A percentile compares a stretch with the other conserved stretches of the same genome.
Conservation (phyloP, 2,329 filamentous ascomycete species). For the Paracorniculantispora psalliotae region DNA sequence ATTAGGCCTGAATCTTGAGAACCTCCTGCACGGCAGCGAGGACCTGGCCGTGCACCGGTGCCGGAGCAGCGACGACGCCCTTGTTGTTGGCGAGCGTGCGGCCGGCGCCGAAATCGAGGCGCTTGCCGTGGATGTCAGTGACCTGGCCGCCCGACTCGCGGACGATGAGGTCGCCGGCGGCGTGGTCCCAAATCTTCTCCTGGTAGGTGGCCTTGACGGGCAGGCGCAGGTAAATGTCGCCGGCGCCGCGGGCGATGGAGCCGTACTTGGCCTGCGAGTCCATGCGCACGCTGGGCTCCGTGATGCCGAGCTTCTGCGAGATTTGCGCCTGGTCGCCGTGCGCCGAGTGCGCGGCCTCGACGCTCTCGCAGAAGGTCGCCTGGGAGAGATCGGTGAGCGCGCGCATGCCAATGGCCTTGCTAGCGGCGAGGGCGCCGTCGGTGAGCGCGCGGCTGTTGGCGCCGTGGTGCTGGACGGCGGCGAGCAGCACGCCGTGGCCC, state of each 20-base stretch:
- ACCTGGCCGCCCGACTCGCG: slow-evolving; percentile 89
- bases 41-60: slow-evolving; percentile 68
- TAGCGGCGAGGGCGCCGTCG: slow-evolving; percentile 41
- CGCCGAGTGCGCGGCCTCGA: slow-evolving; percentile 87
- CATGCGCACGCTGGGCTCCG: slow-evolving; percentile 84
- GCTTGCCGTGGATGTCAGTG: slow-evolving; percentile 80
- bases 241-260: slow-evolving; percentile 87
- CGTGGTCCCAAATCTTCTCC: slow-evolving; percentile 99
- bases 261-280: slow-evolving; percentile 98
- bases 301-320: slow-evolving; percentile 80
- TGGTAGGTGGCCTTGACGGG: slow-evolving; percentile 83
- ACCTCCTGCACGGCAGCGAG: slow-evolving; percentile 80
- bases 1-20: slow-evolving; percentile 38
- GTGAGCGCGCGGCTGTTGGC: slow-evolving; percentile 72
- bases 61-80: slow-evolving; percentile 85
- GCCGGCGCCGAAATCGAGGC: slow-evolving; percentile 80
- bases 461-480: slow-evolving; percentile 73
- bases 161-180: slow-evolving; percentile 89
- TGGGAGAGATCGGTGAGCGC: slow-evolving; percentile 65
- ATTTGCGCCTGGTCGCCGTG: slow-evolving; percentile 82
- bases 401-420: slow-evolving; percentile 73
- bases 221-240: slow-evolving; percentile 88
- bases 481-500: slow-evolving; percentile 82
- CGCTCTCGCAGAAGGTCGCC: slow-evolving; percentile 93
- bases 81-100: slow-evolving; percentile 86